Evolutionary conservation across 2,329 filamentous ascomycete species (phyloP), one percentile per base, ranked within the genome.

Genomic region (Plectosphaerella sp.): DNA sequence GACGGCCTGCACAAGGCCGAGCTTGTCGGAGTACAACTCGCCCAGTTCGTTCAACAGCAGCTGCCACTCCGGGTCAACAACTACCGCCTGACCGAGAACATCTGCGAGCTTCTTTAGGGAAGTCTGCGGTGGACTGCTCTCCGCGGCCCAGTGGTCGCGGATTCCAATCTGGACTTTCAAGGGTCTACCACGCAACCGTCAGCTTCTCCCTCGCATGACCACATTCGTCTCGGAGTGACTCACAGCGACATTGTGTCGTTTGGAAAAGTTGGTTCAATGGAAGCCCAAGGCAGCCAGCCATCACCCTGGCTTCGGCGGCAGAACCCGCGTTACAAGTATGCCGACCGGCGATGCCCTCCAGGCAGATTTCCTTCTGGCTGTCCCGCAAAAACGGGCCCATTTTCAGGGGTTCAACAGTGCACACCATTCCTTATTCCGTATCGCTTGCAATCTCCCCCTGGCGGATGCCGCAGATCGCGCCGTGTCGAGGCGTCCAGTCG

Each of bases 1-100:
- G 14, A 76, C 58, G 18, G 60, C 60, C 20, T 64, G 56, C 10
- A 74, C 67, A 12, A 79, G 65, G 33, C 66, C 62, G 4, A 56
- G 59, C 50, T 70, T 72, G 54, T 79, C 74, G 1, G 67, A 56
- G 58, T 74, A 77, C 45, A 63, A 58, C 3, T 49, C 50, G 28
- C 68, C 68, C 2, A 76, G 62, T 14, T 68, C 67, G 12, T 65
- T 62, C 46, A 72, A 58, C 14, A 78, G 63, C 45, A 73, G 67
- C 7, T 61, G 59, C 73, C 75, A 78, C 58, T 77, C 70, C 1
- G 73, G 73, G 7, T 72, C 64, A 37, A 71, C 61, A 20, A 58
- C 56, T 16, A 76, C 61, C 0, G 67, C 53, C 28, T 72, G 67
- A 1, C 77, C 76, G 14, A 79, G 61, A 6, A 66, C 52, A 1